Conservation (phyloP, 1,139 yeast genomes). For the Magnusiomyces magnusii region DNA sequence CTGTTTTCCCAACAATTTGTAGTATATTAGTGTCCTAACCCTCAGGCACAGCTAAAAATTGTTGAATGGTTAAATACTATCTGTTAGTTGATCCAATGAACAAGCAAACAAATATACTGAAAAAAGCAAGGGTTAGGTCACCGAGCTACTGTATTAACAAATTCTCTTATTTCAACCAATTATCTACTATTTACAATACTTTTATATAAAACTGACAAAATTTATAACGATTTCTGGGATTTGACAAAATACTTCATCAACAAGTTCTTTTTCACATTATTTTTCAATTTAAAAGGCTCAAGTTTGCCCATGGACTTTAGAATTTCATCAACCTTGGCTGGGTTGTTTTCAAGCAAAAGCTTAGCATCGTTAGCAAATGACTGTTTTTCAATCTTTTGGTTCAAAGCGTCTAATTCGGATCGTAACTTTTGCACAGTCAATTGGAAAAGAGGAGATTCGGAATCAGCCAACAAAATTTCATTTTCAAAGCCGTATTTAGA, state of each 20-base stretch:
- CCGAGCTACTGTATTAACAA: too few relatives aligned
- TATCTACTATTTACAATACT: background rate
- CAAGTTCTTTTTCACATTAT: constrained; percentile 31
- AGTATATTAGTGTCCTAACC: too few relatives aligned
- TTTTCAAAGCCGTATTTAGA: constrained; percentile 40
- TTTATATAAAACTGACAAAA: too few relatives aligned
- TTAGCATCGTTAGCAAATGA: constrained; percentile 24
- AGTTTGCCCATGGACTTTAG: constrained; percentile 27
- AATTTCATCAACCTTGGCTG: constrained; percentile 29
- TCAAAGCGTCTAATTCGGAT: constrained; percentile 24
- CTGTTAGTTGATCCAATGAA: too few relatives aligned
- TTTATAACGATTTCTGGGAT: background rate
- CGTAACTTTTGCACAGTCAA: constrained; percentile 26
- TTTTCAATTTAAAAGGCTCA: constrained; percentile 22
- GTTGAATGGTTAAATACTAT: too few relatives aligned
- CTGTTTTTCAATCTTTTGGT: constrained; percentile 23
- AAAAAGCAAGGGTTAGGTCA: too few relatives aligned
- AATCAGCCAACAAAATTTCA: constrained; percentile 10
- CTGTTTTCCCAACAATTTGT: too few relatives aligned
- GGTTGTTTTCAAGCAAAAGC: constrained; percentile 27
- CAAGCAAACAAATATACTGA: too few relatives aligned
- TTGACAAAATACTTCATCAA: constrained; percentile 29
- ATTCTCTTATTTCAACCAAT: too few relatives aligned
- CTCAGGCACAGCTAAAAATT: too few relatives aligned
- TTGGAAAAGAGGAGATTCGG: constrained; percentile 18